A percentile compares a stretch with the other conserved stretches of the same genome.
These are phyloP conservation scores for Fragaria ananassa DNA, from an alignment of 306 rosid genomes.

Conservation along the genomic window DNA sequence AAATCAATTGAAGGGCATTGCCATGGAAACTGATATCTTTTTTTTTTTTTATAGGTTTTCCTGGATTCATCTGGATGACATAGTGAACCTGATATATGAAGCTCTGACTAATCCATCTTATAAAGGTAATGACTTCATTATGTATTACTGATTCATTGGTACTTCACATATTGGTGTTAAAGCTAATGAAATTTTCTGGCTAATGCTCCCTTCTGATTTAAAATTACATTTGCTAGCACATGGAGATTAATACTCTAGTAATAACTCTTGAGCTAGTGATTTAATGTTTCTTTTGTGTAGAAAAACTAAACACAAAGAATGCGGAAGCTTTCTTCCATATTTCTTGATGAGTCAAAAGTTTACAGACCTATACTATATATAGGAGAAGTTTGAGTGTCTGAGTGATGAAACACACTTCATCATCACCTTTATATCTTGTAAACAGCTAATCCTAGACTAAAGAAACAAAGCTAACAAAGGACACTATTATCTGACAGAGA, in stretches of 20 bases:
- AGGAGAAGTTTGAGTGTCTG: no score
- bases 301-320: no score
- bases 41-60: slow-evolving; percentile 61
- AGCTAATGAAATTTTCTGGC: background rate
- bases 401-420: no score
- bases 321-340: no score
- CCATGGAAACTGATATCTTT: slow-evolving; percentile 7
- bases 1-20: background rate
- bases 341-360: no score
- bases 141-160: background rate
- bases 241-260: background rate
- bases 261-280: background rate
- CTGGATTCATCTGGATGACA: slow-evolving; percentile 97
- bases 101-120: slow-evolving; percentile 85
- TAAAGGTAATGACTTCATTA: slow-evolving; percentile 49
- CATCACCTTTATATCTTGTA: no score
- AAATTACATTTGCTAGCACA: background rate
- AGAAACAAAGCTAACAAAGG: no score
- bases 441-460: no score
- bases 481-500: no score
- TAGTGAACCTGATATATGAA: slow-evolving; percentile 82
- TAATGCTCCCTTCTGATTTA: background rate
- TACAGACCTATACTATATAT: no score
- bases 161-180: background rate
- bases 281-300: background rate